Base-by-base conservation (phyloP, 106 monocot species). In the Chionographis japonica region DNA sequence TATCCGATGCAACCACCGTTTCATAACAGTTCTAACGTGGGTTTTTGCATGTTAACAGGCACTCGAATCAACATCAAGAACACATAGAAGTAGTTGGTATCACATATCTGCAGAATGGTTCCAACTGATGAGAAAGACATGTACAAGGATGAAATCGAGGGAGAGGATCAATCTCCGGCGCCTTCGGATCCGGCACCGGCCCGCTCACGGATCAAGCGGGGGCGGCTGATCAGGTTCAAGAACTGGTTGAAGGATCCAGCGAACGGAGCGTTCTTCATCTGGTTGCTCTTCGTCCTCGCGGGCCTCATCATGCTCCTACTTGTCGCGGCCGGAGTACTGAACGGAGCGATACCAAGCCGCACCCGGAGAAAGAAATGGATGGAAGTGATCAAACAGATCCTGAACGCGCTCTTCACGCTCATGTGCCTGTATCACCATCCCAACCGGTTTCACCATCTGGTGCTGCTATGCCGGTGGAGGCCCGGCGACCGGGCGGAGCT, bases 361-460 rank as follows among this genome's bases (percentile, higher is more conserved):
- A 65, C 75, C 9, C 75, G 75, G 52, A 64, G 75, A 55, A 54
- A 80, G 65, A 38, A 65, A 10, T 80, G 80, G 80, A 75, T 80
- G 40, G 80, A 80, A 55, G 75, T 80, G 7, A 80, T 75, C 75
- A 80, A 80, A 67, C 87, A 88, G 66, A 88, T 88, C 20, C 51
- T 88, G 15, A 88, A 88, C 53, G 83, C 87, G 0, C 54, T 88
- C n/a, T 83, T 88, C 50, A 84, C 87, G 46, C 80, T 88, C 40
- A 88, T 88, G 87, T 80, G 83, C 72, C 71, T 88, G 20, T 84
- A 83, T 62, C 80, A 88, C 50, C 83, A 88, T 52, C 87, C 87
- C 6, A 77, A 61, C 12, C 61, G 80, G 54, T 75, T 83, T 69
- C 54, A 88, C 55, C 71, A 88, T 68, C 74, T 88, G 40, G 72